Conservation (phyloP, 2,329 filamentous ascomycete genomes). For the Byssothecium circinans region DNA sequence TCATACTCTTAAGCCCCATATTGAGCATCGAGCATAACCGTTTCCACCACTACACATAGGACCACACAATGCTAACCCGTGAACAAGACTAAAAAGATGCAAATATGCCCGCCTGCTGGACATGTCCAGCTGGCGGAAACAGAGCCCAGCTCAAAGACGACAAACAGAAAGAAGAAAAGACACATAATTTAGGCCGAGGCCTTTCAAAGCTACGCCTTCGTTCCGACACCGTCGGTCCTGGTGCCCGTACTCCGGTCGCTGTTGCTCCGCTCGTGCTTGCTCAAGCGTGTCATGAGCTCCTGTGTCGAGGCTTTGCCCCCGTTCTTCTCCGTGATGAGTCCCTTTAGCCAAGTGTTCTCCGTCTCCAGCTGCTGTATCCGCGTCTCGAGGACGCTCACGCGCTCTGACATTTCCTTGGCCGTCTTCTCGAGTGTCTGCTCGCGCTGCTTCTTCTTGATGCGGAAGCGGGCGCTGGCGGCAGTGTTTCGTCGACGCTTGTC, state of each 20-base stretch:
- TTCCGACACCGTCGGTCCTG: constrained; percentile 44
- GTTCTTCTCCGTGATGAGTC: constrained; percentile 54
- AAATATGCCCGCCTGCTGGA: neutral
- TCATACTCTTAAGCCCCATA: constrained; percentile 4
- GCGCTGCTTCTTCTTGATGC: constrained; percentile 59
- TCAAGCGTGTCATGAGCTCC: constrained; percentile 39
- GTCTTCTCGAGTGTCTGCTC: constrained; percentile 56
- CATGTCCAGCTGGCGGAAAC: too few species aligned
- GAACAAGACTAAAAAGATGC: neutral
- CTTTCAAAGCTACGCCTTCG: constrained; percentile 33
- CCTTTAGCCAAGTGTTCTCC: constrained; percentile 57
- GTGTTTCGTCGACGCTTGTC: constrained; percentile 58
- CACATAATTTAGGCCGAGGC: constrained; percentile 1
- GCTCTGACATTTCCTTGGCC: constrained; percentile 55
- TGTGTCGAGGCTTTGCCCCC: constrained; percentile 36
- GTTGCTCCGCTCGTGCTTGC: constrained; percentile 36
- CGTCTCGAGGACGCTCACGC: constrained; percentile 49
- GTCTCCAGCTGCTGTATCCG: constrained; percentile 54
- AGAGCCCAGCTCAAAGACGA: neutral
- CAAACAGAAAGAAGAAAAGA: neutral
- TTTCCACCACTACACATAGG: too few species aligned
- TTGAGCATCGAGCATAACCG: constrained; percentile 5
- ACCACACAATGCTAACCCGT: neutral
- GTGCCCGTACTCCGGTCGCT: constrained; percentile 39
- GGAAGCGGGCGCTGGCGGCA: constrained; percentile 56